Evolutionary conservation across 345 rosid species (phyloP).

Genomic region (Pistacia vera): DNA sequence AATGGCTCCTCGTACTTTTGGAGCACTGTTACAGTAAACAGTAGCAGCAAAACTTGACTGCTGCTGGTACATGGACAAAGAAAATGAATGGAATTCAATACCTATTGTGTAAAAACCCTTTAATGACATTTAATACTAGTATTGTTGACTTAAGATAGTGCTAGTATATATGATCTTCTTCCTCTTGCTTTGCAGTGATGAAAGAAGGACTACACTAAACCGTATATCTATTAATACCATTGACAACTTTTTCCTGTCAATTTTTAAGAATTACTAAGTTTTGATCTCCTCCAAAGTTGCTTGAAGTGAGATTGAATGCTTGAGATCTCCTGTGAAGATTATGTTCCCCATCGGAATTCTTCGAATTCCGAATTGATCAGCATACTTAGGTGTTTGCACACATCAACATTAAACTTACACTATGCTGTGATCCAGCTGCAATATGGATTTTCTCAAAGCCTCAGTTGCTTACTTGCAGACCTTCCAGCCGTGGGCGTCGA

Average conservation of each 20-base stretch:
- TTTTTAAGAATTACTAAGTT: conserved; percentile 2
- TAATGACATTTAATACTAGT: too few relatives aligned
- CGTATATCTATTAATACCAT: background rate
- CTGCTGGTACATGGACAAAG: too few relatives aligned
- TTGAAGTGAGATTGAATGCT: conserved; percentile 75
- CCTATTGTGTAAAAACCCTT: too few relatives aligned
- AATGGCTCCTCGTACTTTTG: background rate
- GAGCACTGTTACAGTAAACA: background rate
- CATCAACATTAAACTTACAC: conserved; percentile 49
- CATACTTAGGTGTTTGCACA: conserved; percentile 80
- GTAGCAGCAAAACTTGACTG: background rate
- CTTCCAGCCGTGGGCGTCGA: conserved; percentile 58
- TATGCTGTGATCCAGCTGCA: conserved; percentile 51
- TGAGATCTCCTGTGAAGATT: conserved; percentile 69
- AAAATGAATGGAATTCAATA: too few relatives aligned
- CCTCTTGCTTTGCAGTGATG: background rate
- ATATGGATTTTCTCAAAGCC: conserved; percentile 70
- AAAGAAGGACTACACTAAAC: background rate
- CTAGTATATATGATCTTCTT: background rate
- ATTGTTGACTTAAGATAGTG: too few relatives aligned
- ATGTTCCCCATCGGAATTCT: conserved; percentile 93
- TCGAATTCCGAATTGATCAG: conserved; percentile 70
- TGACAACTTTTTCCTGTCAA: background rate
- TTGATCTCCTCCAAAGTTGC: conserved; percentile 42
- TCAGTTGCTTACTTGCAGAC: conserved; percentile 55